These are phyloP conservation scores for Clarireedia hainanense DNA, from an alignment of 2,329 filamentous ascomycete genomes.

Conservation along the genomic window DNA sequence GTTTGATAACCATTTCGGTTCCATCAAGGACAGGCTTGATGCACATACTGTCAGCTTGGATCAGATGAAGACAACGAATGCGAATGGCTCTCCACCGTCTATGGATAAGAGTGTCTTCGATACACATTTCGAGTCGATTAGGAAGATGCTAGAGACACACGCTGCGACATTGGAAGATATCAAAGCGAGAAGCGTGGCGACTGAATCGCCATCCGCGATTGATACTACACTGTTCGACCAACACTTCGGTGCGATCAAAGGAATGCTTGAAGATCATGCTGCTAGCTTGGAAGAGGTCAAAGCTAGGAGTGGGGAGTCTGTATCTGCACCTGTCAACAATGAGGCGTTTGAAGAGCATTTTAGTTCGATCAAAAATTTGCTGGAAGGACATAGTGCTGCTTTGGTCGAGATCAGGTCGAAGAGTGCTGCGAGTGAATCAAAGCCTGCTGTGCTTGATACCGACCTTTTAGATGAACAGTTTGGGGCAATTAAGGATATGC, in stretches of 20 bases:
- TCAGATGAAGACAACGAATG: slow-evolving; percentile 15
- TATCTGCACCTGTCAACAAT: neutral
- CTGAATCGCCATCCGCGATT: neutral
- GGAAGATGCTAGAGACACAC: slow-evolving; percentile 3
- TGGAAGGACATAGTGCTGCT: slow-evolving; percentile 11
- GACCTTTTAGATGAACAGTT: slow-evolving; percentile 7
- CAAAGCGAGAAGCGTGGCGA: slow-evolving; percentile 1
- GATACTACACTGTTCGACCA: neutral
- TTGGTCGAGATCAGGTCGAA: slow-evolving; percentile 16
- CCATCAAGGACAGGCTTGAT: slow-evolving; percentile 10
- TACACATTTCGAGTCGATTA: slow-evolving; percentile 15
- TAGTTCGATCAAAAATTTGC: slow-evolving; percentile 5
- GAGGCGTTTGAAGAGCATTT: slow-evolving; percentile 9
- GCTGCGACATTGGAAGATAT: slow-evolving; percentile 7
- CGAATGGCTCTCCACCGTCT: neutral
- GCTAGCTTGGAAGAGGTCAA: slow-evolving; percentile 17
- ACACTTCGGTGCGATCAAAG: slow-evolving; percentile 5
- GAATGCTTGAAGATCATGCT: slow-evolving; percentile 10
- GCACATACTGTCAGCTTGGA: slow-evolving; percentile 13
- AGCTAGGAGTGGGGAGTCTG: neutral
- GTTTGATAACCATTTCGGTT: neutral
- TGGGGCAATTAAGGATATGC: slow-evolving; percentile 4
- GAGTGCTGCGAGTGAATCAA: neutral
- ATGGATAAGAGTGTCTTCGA: slow-evolving; percentile 13
- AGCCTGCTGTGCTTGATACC: neutral